These are phyloP conservation scores for Aureobasidium mangrovei DNA, from an alignment of 2,329 filamentous ascomycete species.

Conservation along the genomic window DNA sequence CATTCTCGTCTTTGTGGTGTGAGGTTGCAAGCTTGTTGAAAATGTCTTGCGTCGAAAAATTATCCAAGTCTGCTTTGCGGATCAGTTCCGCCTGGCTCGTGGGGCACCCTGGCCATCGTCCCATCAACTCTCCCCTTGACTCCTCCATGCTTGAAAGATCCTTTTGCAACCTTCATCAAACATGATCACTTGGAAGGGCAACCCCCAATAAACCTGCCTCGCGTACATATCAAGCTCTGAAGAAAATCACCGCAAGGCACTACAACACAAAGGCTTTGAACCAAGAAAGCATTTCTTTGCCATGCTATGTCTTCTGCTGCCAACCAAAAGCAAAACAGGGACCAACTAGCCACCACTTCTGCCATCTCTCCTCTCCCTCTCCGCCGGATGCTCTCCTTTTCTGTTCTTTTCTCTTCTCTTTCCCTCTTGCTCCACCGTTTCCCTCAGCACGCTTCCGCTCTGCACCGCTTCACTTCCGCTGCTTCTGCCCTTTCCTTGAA, in stretches of 20 bases:
- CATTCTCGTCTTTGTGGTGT: conserved; percentile 9
- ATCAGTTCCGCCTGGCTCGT: not conserved
- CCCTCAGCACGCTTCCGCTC: not conserved
- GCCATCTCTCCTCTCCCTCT: conserved; percentile 14
- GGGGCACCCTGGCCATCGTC: too few relatives aligned
- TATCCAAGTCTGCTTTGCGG: conserved; percentile 1
- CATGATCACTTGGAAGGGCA: too few relatives aligned
- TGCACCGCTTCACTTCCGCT: not conserved
- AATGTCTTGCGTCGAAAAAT: not conserved
- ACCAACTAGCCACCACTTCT: not conserved
- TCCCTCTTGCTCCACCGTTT: not conserved
- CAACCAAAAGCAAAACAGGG: not conserved
- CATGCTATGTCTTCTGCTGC: not conserved
- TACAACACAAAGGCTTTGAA: not conserved
- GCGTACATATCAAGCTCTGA: too few relatives aligned
- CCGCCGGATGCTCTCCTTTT: conserved; percentile 1
- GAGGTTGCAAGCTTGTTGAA: not conserved
- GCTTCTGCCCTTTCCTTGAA: not conserved
- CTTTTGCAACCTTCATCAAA: too few relatives aligned
- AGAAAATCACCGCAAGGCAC: not conserved
- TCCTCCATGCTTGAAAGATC: not conserved
- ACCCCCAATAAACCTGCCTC: too few relatives aligned
- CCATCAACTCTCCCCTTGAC: not conserved
- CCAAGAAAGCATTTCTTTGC: not conserved
- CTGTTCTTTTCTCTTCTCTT: not conserved